Conservation (phyloP, 2,329 filamentous ascomycete genomes). For the Colletotrichum camelliae region DNA sequence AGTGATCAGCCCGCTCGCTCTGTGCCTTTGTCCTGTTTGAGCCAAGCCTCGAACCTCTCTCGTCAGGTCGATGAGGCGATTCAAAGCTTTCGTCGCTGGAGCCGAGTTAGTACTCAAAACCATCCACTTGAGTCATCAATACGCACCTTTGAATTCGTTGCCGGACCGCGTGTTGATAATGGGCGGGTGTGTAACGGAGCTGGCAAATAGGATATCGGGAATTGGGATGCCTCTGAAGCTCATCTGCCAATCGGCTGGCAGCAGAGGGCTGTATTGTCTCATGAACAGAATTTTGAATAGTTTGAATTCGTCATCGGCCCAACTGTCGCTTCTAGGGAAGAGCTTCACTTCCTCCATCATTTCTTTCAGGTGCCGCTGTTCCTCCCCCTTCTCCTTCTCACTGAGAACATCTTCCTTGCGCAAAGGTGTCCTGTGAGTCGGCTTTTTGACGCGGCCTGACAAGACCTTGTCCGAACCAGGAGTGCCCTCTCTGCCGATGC, state of each 20-base stretch:
- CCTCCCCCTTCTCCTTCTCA: slow-evolving; percentile 14
- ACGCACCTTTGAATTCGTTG: slow-evolving; percentile 42
- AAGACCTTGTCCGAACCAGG: slow-evolving; percentile 9
- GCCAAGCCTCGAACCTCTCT: slow-evolving; percentile 35
- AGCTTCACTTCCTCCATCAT: slow-evolving; percentile 49
- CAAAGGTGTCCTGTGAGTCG: background rate
- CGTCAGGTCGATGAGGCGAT: slow-evolving; percentile 45
- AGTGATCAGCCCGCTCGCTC: slow-evolving; percentile 37
- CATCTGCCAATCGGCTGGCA: slow-evolving; percentile 45
- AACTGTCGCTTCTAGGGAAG: slow-evolving; percentile 49
- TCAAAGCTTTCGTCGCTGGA: slow-evolving; percentile 44
- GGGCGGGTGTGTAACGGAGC: slow-evolving; percentile 33
- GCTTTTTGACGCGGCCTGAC: slow-evolving; percentile 13
- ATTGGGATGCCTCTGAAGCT: slow-evolving; percentile 47
- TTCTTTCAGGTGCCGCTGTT: slow-evolving; percentile 11
- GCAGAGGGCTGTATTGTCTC: slow-evolving; percentile 44
- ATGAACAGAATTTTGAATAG: slow-evolving; percentile 48
- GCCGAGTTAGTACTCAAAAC: slow-evolving; percentile 17
- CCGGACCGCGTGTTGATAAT: slow-evolving; percentile 41
- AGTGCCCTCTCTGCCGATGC: slow-evolving; percentile 10
- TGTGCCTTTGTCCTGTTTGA: slow-evolving; percentile 39
- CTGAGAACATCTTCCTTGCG: slow-evolving; percentile 14
- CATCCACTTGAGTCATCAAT: too few species aligned
- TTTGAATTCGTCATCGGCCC: slow-evolving; percentile 55
- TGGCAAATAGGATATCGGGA: slow-evolving; percentile 39